Base-by-base conservation (phyloP, 2,329 filamentous ascomycete species). In the Claviceps arundinis region DNA sequence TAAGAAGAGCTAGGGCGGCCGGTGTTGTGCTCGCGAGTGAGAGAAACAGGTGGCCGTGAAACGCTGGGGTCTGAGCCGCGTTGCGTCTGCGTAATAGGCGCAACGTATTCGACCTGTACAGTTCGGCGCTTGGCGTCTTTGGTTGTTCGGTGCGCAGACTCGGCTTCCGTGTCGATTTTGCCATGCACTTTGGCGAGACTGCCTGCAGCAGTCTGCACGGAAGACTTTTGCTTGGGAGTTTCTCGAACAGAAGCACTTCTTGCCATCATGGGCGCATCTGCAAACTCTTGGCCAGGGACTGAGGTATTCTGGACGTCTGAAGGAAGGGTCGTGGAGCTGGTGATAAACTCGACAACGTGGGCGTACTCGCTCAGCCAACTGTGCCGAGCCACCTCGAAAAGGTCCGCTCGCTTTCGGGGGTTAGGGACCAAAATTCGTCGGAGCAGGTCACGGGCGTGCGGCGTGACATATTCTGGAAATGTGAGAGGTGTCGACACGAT, bases 331-430 rank as follows among this genome's bases (percentile, higher is more conserved):
- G 89, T 95, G 64, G 85, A 91, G 69, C 93, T 97, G 22, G 93
- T 97, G 63, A 98, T 96, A 66, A 96, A 90, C 62, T 90, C 88
- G 48, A 98, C 91, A 48, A 97, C 85, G 64, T 95, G 88, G n/a
- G 90, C 86, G 65, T 93, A 98, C 65, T 97, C 93, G 70, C 87
- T 95, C 58, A 98, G 72, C 93, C 93, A 98, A 71, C 93, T 98
- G 70, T 98, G 93, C 50, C 93, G 82, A 47, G 93, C 93, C 44
- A 98, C 93, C 66, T 98, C 93, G 62, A 98, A 98, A 46, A 98
- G 72, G 65, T 98, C 93, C 48, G 93, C 93, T 64, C 93, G 83
- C 70, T 95, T 94, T 57, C 93, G 80, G 50, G 93, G 93, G 66
- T 97, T 93, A 5, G 93, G 91, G 0, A 98, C 93, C 44, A 98